These are phyloP conservation scores for Bruguiera gymnorhiza DNA, from an alignment of 345 rosid genomes.

Conservation along the genomic window DNA sequence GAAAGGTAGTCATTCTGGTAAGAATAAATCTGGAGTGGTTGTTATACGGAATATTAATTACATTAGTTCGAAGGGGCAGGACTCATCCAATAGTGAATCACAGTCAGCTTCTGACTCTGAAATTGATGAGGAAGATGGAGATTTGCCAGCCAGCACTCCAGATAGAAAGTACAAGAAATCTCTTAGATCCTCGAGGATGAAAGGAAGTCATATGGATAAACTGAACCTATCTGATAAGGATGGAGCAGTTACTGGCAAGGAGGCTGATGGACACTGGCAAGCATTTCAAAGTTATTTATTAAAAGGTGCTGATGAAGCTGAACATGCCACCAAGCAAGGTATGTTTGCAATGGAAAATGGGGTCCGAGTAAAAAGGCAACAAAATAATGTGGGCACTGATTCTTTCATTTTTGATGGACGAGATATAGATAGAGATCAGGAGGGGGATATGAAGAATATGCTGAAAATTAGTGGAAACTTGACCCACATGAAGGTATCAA, in stretches of 20 bases:
- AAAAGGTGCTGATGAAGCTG: slow-evolving; percentile 76
- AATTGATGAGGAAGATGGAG: slow-evolving; percentile 43
- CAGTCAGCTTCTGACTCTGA: slow-evolving; percentile 50
- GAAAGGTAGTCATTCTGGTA: slow-evolving; percentile 47
- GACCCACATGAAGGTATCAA: slow-evolving; percentile 44
- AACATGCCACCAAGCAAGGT: slow-evolving; percentile 35
- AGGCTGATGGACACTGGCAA: slow-evolving; percentile 75
- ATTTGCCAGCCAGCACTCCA: slow-evolving; percentile 20
- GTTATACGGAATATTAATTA: slow-evolving; percentile 85
- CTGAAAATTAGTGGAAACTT: slow-evolving; percentile 45
- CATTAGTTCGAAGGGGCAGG: slow-evolving; percentile 60
- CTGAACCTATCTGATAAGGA: slow-evolving; percentile 29
- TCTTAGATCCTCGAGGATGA: slow-evolving; percentile 38
- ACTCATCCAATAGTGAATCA: slow-evolving; percentile 57
- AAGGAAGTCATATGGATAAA: slow-evolving; percentile 25
- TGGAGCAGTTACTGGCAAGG: slow-evolving; percentile 41
- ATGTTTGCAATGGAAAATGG: slow-evolving; percentile 66
- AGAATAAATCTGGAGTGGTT: slow-evolving; percentile 64
- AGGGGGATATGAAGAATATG: slow-evolving; percentile 38
- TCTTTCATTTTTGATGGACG: slow-evolving; percentile 50
- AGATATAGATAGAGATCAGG: slow-evolving; percentile 41
- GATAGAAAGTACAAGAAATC: slow-evolving; percentile 29
- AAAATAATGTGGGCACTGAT: slow-evolving; percentile 47
- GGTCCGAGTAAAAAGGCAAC: slow-evolving; percentile 45
- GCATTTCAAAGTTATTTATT: slow-evolving; percentile 81